Evolutionary conservation across 2,329 filamentous ascomycete species (phyloP).

Genomic region (Aspergillus thermomutatus): DNA sequence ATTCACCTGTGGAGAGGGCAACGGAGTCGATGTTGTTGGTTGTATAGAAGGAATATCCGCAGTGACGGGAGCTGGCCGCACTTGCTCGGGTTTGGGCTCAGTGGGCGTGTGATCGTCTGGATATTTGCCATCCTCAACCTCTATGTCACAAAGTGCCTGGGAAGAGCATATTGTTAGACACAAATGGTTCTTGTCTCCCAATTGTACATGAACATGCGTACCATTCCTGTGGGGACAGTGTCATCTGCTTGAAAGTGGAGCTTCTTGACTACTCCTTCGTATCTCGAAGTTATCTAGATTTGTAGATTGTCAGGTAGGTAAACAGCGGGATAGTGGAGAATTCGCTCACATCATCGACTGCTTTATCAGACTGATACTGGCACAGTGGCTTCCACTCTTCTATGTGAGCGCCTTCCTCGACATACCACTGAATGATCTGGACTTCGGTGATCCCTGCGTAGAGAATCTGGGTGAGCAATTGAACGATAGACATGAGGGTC

Average conservation of each 20-base stretch:
- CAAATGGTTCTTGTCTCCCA: too few relatives aligned
- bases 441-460: conserved; percentile 89
- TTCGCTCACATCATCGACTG: conserved; percentile 56
- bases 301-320: conserved; percentile 7
- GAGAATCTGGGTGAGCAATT: conserved; percentile 14
- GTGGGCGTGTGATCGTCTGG: conserved; percentile 51
- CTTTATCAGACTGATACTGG: conserved; percentile 98
- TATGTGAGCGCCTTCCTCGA: conserved; percentile 89
- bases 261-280: conserved; percentile 93
- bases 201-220: conserved; percentile 21
- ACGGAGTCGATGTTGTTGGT: conserved; percentile 4
- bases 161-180: conserved; percentile 8
- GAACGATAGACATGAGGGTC: background rate
- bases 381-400: conserved; percentile 98
- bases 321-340: background rate
- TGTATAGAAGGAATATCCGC: conserved; percentile 16
- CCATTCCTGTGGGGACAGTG: conserved; percentile 87
- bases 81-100: conserved; percentile 24
- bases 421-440: conserved; percentile 99
- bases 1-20: conserved; percentile 4
- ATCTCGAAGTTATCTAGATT: conserved; percentile 89
- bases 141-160: conserved; percentile 87
- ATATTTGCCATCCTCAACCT: conserved; percentile 75
- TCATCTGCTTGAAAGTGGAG: conserved; percentile 93
- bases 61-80: conserved; percentile 15